phyloP scores from a whole-genome alignment of 768 basidiomycete genomes.

The Boletellus ananas region DNA sequence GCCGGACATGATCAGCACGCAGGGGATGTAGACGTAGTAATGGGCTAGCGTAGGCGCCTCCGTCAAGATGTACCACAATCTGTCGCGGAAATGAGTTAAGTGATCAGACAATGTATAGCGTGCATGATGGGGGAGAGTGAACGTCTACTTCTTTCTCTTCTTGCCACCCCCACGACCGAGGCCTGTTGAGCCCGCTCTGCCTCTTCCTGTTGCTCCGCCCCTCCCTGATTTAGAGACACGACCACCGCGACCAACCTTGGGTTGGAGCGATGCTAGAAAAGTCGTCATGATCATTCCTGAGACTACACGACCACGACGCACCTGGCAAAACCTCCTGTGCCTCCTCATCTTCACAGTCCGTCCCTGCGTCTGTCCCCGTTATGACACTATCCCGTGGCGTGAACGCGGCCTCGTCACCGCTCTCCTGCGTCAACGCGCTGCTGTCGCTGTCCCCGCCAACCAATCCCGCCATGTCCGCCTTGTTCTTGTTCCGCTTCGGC shows the following conservation, averaged over 20 bases:
- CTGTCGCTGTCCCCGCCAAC: conserved; percentile 81
- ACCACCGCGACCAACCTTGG: conserved; percentile 24
- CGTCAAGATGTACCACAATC: conserved; percentile 8
- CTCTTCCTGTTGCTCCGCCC: conserved; percentile 23
- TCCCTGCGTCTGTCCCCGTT: conserved; percentile 69
- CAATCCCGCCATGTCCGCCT: conserved; percentile 64
- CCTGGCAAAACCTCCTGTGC: conserved; percentile 58
- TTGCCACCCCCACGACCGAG: conserved; percentile 26
- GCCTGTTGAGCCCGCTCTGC: conserved; percentile 21
- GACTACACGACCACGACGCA: conserved; percentile 28
- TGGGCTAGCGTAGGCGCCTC: conserved; percentile 14
- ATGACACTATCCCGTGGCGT: conserved; percentile 64
- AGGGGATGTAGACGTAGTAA: conserved; percentile 31
- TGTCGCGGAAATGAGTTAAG: conserved; percentile 3
- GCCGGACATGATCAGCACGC: conserved; percentile 14
- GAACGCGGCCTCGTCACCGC: conserved; percentile 64
- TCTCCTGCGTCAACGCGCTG: conserved; percentile 79
- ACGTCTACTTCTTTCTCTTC: conserved; percentile 32
- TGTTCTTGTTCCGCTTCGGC: conserved; percentile 43
- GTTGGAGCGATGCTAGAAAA: conserved; percentile 17
- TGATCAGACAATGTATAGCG: background rate
- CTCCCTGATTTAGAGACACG: conserved; percentile 25
- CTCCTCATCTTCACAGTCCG: conserved; percentile 73
- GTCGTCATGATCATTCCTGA: conserved; percentile 11
- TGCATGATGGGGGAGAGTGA: background rate